A percentile compares a stretch with the other conserved stretches of the same genome.
These are phyloP conservation scores for Acanthamoeba royreba DNA, from an alignment of 208 protist genomes.

Conservation along the genomic window DNA sequence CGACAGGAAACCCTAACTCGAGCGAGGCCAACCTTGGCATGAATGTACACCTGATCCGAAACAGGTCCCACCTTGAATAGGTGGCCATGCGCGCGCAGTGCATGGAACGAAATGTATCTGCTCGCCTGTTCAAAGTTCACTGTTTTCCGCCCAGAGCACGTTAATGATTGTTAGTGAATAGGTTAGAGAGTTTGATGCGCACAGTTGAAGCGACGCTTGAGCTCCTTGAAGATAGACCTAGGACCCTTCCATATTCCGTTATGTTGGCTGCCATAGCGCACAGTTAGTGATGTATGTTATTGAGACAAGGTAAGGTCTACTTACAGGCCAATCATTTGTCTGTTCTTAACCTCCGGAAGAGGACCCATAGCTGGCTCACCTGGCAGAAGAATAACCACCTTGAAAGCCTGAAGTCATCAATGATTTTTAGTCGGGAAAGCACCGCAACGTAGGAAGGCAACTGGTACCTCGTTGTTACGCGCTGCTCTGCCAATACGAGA, in stretches of 20 bases:
- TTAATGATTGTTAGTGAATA: background rate
- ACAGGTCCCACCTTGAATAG: constrained; percentile 30
- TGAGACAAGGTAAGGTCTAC: no score
- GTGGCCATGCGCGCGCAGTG: constrained; percentile 48
- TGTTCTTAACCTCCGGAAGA: background rate
- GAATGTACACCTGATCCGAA: constrained; percentile 67
- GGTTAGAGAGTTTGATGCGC: background rate
- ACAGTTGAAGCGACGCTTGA: constrained; percentile 1
- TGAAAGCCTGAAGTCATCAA: constrained; percentile 55
- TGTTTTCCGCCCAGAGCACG: no score
- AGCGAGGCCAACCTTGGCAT: no score
- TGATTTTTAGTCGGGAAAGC: no score
- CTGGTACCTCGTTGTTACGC: background rate
- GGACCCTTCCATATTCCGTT: constrained; percentile 3
- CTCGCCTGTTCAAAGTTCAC: background rate
- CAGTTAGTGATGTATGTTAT: no score
- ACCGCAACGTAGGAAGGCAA: no score
- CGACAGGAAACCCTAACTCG: no score
- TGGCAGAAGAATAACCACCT: constrained; percentile 56
- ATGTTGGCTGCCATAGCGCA: constrained; percentile 33
- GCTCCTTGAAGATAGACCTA: background rate
- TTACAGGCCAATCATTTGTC: constrained; percentile 41
- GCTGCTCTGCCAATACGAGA: constrained; percentile 50
- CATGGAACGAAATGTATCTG: constrained; percentile 61
- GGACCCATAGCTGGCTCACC: constrained; percentile 46